Evolutionary conservation across 768 basidiomycete genomes (phyloP).

Genomic region (Boletus tomentosulus): DNA sequence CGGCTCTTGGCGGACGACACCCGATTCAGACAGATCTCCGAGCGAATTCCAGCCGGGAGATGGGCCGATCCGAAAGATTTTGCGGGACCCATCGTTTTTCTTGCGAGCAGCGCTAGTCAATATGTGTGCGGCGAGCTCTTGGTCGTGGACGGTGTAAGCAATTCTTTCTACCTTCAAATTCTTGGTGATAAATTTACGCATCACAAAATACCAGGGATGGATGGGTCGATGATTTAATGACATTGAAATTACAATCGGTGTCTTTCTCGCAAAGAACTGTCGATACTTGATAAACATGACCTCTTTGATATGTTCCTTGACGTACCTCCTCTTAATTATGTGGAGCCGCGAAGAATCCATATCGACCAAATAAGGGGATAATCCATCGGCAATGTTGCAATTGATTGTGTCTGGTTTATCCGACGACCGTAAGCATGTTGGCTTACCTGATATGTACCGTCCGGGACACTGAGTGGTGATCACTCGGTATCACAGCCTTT

Average conservation of each 20-base stretch:
- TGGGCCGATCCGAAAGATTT: slow-evolving; percentile 68
- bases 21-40: slow-evolving; percentile 62
- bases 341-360: slow-evolving; percentile 6
- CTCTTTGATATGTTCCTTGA: slow-evolving; percentile 8
- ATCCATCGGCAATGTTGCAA: background rate
- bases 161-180: slow-evolving; percentile 2
- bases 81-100: slow-evolving; percentile 62
- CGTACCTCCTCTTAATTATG: slow-evolving; percentile 14
- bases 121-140: slow-evolving; percentile 68
- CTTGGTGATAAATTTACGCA: background rate
- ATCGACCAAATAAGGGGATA: slow-evolving; percentile 8
- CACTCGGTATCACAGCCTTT: too few relatives aligned
- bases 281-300: slow-evolving; percentile 1
- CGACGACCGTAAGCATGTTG: background rate
- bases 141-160: slow-evolving; percentile 64
- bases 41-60: slow-evolving; percentile 63
- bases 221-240: slow-evolving; percentile 44
- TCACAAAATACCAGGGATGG: slow-evolving; percentile 45
- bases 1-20: slow-evolving; percentile 58
- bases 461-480: too few relatives aligned
- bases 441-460: too few relatives aligned
- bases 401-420: background rate
- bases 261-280: slow-evolving; percentile 3
- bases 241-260: background rate
- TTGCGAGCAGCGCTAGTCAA: slow-evolving; percentile 59